Evolutionary conservation across 2,329 filamentous ascomycete species (phyloP).

Genomic region (Alternaria dauci): DNA sequence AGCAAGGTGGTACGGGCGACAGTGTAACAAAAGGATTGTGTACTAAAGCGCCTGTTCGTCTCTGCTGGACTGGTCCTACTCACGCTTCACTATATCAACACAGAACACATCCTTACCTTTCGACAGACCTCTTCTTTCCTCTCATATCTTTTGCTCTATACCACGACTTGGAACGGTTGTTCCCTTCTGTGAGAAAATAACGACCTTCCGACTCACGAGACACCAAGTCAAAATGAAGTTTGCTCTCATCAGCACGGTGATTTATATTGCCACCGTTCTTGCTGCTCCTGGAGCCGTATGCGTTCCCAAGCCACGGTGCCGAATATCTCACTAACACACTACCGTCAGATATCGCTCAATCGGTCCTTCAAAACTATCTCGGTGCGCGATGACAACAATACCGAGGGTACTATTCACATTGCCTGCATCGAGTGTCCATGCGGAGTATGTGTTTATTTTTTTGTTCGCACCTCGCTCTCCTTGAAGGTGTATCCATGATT

Average conservation of each 20-base stretch:
- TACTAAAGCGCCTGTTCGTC: neutral
- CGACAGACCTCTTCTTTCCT: neutral
- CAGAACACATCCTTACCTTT: neutral
- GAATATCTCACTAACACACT: neutral
- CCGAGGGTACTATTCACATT: neutral
- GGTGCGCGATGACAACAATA: neutral
- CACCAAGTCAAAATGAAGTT: slow-evolving; percentile 9
- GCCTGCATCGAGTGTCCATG: slow-evolving; percentile 15
- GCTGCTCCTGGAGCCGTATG: slow-evolving; percentile 15
- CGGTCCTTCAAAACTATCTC: slow-evolving; percentile 12
- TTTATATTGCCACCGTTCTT: slow-evolving; percentile 10
- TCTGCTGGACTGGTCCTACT: neutral
- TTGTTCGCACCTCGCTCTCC: neutral
- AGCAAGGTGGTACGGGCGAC: neutral
- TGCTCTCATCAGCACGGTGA: slow-evolving; percentile 2
- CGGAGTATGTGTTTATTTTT: neutral
- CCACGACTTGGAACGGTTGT: neutral
- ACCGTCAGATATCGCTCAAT: slow-evolving; percentile 7
- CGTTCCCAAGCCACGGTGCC: neutral
- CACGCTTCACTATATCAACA: neutral
- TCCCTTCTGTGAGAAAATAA: neutral
- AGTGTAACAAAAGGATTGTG: neutral
- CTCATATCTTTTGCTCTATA: neutral
- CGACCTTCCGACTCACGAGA: neutral
- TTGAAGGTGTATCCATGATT: neutral